Evolutionary conservation across 495 filamentous ascomycete genomes (phyloP), one percentile per base, ranked within the genome.

Genomic region (Rhypophila decipiens): DNA sequence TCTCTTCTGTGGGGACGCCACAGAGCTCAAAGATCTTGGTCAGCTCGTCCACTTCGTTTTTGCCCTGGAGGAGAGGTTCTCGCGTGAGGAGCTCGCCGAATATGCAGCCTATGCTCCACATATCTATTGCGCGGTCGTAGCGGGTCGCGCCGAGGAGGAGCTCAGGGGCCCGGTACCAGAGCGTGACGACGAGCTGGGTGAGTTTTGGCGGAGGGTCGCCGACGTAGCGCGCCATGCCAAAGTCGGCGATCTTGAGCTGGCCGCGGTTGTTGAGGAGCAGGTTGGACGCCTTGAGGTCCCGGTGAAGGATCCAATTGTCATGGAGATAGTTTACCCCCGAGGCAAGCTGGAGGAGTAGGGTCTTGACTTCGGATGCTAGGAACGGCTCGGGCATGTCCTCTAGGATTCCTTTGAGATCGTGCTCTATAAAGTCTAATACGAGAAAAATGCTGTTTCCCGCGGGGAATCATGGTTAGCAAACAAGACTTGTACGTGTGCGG

Each of bases 401-500:
- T 50, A 91, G 85, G 47, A 98, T 77, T 47, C 87, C 86, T 71
- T 95, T 95, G 50, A 98, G 85, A 66, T 98, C 93, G 73, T 98
- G 93, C 73, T 96, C 91, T 60, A 96, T 74, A 71, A 97, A 98
- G 66, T 96, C 90, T 80, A 98, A 90, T 47, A 98, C 93, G 41
- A 98, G 82, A 72, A 86, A 97, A 52, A 95, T 83, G 71, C 87
- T 90, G 63, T 21, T 48, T 49, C 13, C n/a, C 27, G 27, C 4
- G 23, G n/a, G n/a, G n/a, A n/a, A n/a, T n/a, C n/a, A n/a, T n/a
- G n/a, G n/a, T n/a, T n/a, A n/a, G n/a, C 15, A 33, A 35, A 39
- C 3, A 29, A 24, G 38, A n/a, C n/a, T n/a, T n/a, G n/a, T n/a
- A n/a, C n/a, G n/a, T n/a, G n/a, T n/a, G n/a, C n/a, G n/a, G n/a